Percentiles rank a stretch among this genome's conserved stretches.
Evolutionary conservation across 2,329 filamentous ascomycete species (phyloP).

Genomic region (Colletotrichum sublineola): DNA sequence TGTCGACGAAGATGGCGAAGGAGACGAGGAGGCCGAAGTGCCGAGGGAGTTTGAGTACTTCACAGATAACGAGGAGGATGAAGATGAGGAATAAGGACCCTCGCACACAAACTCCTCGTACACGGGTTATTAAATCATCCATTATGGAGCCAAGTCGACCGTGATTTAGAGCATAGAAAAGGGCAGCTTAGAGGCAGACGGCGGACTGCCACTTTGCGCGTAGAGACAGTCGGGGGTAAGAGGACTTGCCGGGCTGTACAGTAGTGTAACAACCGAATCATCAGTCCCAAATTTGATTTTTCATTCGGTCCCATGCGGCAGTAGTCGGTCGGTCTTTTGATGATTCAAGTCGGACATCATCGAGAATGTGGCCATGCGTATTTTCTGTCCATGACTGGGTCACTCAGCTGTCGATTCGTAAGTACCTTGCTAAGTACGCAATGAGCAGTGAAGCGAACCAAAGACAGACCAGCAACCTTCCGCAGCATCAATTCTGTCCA

Average conservation of each 20-base stretch:
- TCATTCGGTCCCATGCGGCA: background rate
- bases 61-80: slow-evolving; percentile 72
- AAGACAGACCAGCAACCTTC: background rate
- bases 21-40: slow-evolving; percentile 77
- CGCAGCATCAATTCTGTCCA: background rate
- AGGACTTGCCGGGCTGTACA: slow-evolving; percentile 23
- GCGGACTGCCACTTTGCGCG: slow-evolving; percentile 7
- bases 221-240: slow-evolving; percentile 9
- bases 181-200: background rate
- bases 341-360: background rate
- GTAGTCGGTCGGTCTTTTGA: background rate
- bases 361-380: background rate
- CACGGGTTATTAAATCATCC: slow-evolving; percentile 10
- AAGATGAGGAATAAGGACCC: slow-evolving; percentile 51
- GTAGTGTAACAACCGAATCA: slow-evolving; percentile 32
- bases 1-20: slow-evolving; percentile 86
- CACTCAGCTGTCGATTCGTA: background rate
- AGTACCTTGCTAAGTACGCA: background rate
- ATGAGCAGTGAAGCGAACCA: background rate
- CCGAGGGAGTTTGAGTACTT: slow-evolving; percentile 85
- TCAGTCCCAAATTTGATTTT: background rate
- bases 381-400: background rate
- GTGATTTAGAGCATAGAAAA: slow-evolving; percentile 35
- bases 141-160: slow-evolving; percentile 8
- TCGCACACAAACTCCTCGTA: background rate